Evolutionary conservation across 2,329 filamentous ascomycete species (phyloP), one percentile per base, ranked within the genome.

Genomic region (Penicillium sp.): DNA sequence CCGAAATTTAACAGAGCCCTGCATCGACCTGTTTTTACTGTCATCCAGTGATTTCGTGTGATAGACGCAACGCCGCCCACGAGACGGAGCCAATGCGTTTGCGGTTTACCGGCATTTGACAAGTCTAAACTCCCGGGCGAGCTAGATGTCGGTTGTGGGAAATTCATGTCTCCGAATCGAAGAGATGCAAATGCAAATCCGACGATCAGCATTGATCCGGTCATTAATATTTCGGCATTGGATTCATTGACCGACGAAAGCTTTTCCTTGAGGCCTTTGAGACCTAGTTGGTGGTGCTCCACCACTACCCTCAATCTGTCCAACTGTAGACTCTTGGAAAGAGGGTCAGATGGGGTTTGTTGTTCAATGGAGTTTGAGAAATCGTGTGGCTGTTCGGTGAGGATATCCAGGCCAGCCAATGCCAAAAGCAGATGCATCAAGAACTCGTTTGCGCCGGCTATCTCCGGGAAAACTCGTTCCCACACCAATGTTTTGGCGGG

Each of bases 361-460:
- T 8, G 7, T 24, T 27, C 14, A 31, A 4, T 36, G 8, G 22
- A 4, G 21, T 18, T 27, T 32, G 31, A 22, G n/a, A 9, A 3
- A 34, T 14, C 11, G 18, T 8, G 13, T 36, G 14, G 10, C 9
- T 21, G n/a, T 5, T 18, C 27, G 13, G 48, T 58, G 31, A 63
- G 36, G 5, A 56, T 29, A 48, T 67, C 49, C 6, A 62, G 6
- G 7, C 65, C 64, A 3, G 64, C 60, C n/a, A 67, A 45, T 8
- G 63, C 63, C 3, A 67, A 49, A 29, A 66, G 48, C n/a, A 67
- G 40, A 45, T 66, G 63, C 65, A 67, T 67, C 32, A 67, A 13
- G 22, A 54, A 64, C 13, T 55, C 50, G 13, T 61, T 47, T 2
- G 45, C 49, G 5, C 53, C n/a, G 8, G 62, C 65, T 0, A 65